A percentile compares a stretch with the other conserved stretches of the same genome.
Conservation (phyloP, 352 stramenopile genomes). For the Pythium folliculosum region DNA sequence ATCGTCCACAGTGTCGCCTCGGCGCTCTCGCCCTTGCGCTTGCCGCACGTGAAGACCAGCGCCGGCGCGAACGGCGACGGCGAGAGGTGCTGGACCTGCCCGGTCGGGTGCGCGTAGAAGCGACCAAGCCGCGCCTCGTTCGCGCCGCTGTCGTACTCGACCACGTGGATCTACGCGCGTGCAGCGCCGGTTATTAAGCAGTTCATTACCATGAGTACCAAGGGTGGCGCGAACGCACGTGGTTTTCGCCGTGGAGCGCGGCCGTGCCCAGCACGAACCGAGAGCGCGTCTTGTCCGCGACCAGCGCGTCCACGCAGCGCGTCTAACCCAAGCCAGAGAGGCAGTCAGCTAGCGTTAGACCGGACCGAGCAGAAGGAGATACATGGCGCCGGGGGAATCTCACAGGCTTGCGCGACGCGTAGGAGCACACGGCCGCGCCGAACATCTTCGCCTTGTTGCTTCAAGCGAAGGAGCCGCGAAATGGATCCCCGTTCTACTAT, state of each 20-base stretch:
- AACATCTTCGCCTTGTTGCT: slow-evolving; percentile 22
- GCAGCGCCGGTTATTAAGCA: slow-evolving; percentile 11
- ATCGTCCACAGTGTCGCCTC: slow-evolving; percentile 59
- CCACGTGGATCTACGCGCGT: slow-evolving; percentile 46
- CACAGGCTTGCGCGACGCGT: slow-evolving; percentile 29
- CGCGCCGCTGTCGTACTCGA: slow-evolving; percentile 51
- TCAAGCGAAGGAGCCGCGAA: no score
- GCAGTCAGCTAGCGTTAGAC: not conserved
- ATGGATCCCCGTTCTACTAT: not conserved
- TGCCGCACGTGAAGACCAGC: slow-evolving; percentile 60
- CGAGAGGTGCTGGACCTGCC: slow-evolving; percentile 52
- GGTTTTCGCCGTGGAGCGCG: slow-evolving; percentile 64
- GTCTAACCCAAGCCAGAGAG: slow-evolving; percentile 31
- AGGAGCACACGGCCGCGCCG: slow-evolving; percentile 24
- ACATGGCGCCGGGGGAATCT: not conserved
- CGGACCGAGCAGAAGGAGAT: not conserved
- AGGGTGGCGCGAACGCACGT: no score
- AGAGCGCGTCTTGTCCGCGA: slow-evolving; percentile 59
- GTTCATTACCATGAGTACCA: no score
- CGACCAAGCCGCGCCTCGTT: slow-evolving; percentile 43
- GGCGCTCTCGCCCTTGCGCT: slow-evolving; percentile 35
- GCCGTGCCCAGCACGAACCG: slow-evolving; percentile 73
- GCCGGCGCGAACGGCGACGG: slow-evolving; percentile 50
- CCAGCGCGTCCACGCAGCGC: slow-evolving; percentile 66
- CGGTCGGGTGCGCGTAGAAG: slow-evolving; percentile 40